A percentile compares a stretch with the other conserved stretches of the same genome.
These are phyloP conservation scores for Diaporthe citrichinensis DNA, from an alignment of 2,329 filamentous ascomycete genomes.

Conservation along the genomic window DNA sequence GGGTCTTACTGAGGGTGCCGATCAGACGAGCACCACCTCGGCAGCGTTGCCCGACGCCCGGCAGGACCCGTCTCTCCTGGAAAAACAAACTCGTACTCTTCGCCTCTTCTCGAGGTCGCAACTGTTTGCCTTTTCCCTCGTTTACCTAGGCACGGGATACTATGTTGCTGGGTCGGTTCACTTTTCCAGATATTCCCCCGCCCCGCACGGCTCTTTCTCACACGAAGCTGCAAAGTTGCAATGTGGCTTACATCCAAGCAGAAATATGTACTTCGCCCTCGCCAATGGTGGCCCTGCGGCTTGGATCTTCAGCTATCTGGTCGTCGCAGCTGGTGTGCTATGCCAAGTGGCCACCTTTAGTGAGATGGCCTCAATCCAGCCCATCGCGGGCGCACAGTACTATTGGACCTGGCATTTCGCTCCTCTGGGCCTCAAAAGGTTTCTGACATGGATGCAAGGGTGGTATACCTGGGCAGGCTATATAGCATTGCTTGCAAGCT, in stretches of 20 bases:
- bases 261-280: conserved; percentile 46
- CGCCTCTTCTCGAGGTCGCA: conserved; percentile 32
- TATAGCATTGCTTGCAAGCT: conserved; percentile 52
- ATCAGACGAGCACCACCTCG: neutral
- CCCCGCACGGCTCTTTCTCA: neutral
- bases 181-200: neutral
- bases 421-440: neutral
- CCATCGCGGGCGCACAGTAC: conserved; percentile 58
- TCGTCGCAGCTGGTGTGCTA: conserved; percentile 50
- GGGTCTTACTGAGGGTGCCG: neutral
- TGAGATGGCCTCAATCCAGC: conserved; percentile 57
- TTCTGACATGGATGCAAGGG: conserved; percentile 45
- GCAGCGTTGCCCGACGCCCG: neutral
- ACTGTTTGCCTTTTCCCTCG: conserved; percentile 33
- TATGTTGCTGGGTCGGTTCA: neutral
- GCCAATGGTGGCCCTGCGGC: conserved; percentile 52
- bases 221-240: neutral
- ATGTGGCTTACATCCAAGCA: neutral
- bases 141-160: conserved; percentile 32
- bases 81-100: conserved; percentile 34
- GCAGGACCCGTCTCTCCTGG: conserved; percentile 20
- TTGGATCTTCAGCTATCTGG: conserved; percentile 50
- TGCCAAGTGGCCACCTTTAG: conserved; percentile 53
- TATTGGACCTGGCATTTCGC: conserved; percentile 54
- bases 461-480: conserved; percentile 60